These are phyloP conservation scores for Kwoniella heveanensis DNA, from an alignment of 768 basidiomycete genomes.

Conservation along the genomic window DNA sequence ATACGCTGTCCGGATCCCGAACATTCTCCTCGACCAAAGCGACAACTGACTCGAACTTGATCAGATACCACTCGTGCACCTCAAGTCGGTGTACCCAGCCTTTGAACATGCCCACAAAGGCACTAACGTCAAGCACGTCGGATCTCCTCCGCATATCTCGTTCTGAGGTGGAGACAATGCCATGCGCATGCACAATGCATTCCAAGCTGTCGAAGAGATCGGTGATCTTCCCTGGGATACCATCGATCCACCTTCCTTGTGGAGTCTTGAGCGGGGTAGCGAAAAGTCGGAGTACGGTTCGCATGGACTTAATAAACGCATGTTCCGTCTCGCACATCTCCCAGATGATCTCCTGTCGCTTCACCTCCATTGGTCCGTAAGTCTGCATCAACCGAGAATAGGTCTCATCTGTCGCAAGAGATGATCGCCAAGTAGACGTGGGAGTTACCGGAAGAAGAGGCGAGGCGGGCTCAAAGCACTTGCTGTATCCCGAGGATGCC, in stretches of 20 bases:
- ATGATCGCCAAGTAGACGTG: constrained; percentile 39
- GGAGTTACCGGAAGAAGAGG: constrained; percentile 20
- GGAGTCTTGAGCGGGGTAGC: constrained; percentile 74
- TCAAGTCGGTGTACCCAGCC: constrained; percentile 70
- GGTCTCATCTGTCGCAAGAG: constrained; percentile 25
- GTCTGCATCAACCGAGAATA: constrained; percentile 50
- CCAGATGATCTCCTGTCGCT: constrained; percentile 69
- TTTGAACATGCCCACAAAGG: constrained; percentile 65
- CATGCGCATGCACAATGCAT: constrained; percentile 78
- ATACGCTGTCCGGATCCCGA: constrained; percentile 65
- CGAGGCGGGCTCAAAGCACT: constrained; percentile 29
- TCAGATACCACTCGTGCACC: constrained; percentile 83
- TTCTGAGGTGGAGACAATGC: constrained; percentile 64
- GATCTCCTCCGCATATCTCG: constrained; percentile 57
- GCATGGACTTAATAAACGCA: constrained; percentile 68
- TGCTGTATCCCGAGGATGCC: constrained; percentile 40
- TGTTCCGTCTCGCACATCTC: constrained; percentile 72
- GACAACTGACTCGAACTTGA: constrained; percentile 67
- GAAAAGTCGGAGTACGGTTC: constrained; percentile 70
- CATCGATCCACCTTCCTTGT: constrained; percentile 74
- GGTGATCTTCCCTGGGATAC: constrained; percentile 70
- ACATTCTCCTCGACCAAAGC: constrained; percentile 62
- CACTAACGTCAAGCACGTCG: constrained; percentile 58
- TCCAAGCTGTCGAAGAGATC: constrained; percentile 85
- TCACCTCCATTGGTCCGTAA: constrained; percentile 63